These are phyloP conservation scores for Spatholobus suberectus DNA, from an alignment of 306 rosid genomes.

Conservation along the genomic window DNA sequence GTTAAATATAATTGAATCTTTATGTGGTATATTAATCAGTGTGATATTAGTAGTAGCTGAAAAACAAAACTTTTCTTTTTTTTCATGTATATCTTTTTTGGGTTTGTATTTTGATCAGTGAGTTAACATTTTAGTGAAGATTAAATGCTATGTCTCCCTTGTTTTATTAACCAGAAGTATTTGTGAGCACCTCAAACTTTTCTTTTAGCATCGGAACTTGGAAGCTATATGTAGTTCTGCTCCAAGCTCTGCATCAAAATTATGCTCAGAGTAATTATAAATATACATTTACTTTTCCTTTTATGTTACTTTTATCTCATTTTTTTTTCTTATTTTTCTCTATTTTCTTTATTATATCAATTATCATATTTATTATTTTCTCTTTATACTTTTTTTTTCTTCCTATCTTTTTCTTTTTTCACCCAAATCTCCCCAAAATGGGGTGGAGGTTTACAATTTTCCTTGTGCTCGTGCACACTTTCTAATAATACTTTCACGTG, in stretches of 20 bases:
- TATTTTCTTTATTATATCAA: too few species aligned
- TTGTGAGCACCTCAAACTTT: background rate
- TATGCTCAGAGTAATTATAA: too few species aligned
- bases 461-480: too few species aligned
- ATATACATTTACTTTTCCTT: too few species aligned
- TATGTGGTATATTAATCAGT: slow-evolving; percentile 22
- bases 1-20: slow-evolving; percentile 20
- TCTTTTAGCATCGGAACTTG: background rate
- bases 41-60: slow-evolving; percentile 28
- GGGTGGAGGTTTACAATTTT: too few species aligned
- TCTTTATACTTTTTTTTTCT: too few species aligned
- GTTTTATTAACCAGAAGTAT: background rate
- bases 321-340: too few species aligned
- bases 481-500: background rate
- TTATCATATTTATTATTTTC: too few species aligned
- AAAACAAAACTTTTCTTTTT: background rate
- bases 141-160: background rate
- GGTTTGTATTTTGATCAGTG: slow-evolving; percentile 11
- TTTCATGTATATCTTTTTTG: background rate
- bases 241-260: slow-evolving; percentile 5
- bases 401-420: too few species aligned
- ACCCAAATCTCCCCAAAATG: too few species aligned
- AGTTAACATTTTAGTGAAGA: slow-evolving; percentile 22
- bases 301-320: too few species aligned
- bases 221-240: background rate